Evolutionary conservation across 2,329 filamentous ascomycete genomes (phyloP), one percentile per base, ranked within the genome.

Genomic region (Xylariaceae sp.): DNA sequence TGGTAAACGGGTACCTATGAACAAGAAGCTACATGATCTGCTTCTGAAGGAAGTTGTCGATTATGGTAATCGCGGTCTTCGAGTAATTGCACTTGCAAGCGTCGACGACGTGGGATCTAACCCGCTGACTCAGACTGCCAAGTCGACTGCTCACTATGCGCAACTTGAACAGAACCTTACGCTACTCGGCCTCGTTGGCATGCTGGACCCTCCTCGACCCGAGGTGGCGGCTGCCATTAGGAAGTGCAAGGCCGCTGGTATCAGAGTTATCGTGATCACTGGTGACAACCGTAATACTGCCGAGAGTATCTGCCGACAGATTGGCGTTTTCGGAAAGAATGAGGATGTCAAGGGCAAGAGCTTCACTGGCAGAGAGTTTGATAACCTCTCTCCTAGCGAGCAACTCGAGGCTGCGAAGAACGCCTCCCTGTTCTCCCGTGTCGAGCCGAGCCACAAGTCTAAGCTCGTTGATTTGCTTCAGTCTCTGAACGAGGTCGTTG

Each of bases 231-330:
- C 70, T 35, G 92, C 92, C 33, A 94, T 98, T 54, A 73, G 74
- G 58, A 85, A 94, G 63, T 98, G 92, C 67, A 86, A 83, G 63
- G 81, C 87, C 47, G 92, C 92, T 52, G 92, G 92, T 52, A 97
- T 98, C 55, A 85, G 92, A 46, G 88, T 98, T 34, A 88, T 98
- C 52, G 92, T 98, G 50, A 96, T 98, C 64, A 98, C 92, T 38
- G 92, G 92, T 57, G 92, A 98, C 67, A 98, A 95, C 69, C 88
- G 85, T 60, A 94, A 94, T 69, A 98, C 92, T 3, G 92, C 92
- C 7, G 92, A 98, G 69, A 90, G 88, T 46, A 96, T 98, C 60
- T 98, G 92, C 70, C 85, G 90, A 55, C 85, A 95, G 63, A 98
- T 98, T 61, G 92, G 92, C 46, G 82, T 98, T 36, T 98, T 98